Evolutionary conservation across 805 yeast species (phyloP).

Genomic region (Zygotorulaspora danielsina): DNA sequence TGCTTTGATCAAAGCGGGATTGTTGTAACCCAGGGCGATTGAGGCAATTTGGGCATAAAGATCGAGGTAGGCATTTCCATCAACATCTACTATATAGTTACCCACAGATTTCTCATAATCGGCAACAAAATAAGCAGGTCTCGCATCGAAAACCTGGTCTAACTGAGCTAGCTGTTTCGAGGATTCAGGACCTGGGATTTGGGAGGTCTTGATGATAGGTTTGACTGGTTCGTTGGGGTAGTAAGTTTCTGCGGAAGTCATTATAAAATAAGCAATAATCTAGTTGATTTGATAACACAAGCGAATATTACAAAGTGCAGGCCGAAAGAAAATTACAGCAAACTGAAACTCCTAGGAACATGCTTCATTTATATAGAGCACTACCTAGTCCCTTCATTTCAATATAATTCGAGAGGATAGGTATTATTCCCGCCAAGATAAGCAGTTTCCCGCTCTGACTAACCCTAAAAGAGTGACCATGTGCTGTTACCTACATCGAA

Average conservation of each 20-base stretch:
- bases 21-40: slow-evolving; percentile 66
- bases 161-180: slow-evolving; percentile 49
- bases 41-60: slow-evolving; percentile 71
- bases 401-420: too few relatives aligned
- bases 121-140: slow-evolving; percentile 59
- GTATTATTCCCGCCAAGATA: background rate
- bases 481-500: too few relatives aligned
- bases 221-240: slow-evolving; percentile 78
- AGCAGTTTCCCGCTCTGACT: background rate
- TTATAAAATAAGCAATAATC: background rate
- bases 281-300: too few relatives aligned
- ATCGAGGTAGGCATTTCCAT: slow-evolving; percentile 58
- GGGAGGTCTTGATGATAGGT: slow-evolving; percentile 56
- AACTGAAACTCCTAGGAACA: too few relatives aligned
- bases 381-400: too few relatives aligned
- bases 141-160: slow-evolving; percentile 53
- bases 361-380: too few relatives aligned
- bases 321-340: too few relatives aligned
- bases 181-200: slow-evolving; percentile 76
- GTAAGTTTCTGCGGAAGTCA: slow-evolving; percentile 48
- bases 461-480: too few relatives aligned
- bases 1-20: slow-evolving; percentile 55
- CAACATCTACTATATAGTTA: slow-evolving; percentile 62
- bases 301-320: too few relatives aligned
- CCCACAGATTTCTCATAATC: slow-evolving; percentile 62